phyloP scores from a whole-genome alignment of 768 basidiomycete species.

The Trametes maxima region DNA sequence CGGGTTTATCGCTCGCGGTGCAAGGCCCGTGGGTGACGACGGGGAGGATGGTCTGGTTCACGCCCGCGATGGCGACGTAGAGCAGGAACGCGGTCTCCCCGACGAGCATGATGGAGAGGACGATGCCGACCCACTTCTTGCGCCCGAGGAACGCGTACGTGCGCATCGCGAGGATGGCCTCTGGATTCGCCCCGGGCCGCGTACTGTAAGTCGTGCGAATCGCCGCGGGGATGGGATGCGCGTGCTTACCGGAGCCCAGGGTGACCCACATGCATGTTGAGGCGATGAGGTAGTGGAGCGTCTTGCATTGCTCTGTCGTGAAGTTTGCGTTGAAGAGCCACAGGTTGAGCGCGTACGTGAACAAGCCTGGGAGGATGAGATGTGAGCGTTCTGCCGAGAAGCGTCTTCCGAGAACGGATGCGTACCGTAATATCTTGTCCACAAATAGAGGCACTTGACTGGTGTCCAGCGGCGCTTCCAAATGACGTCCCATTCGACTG shows the following conservation, averaged over 20 bases:
- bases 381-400: not conserved
- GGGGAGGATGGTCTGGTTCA: slow-evolving; percentile 13
- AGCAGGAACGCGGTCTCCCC: slow-evolving; percentile 10
- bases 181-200: not conserved
- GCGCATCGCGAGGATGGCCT: slow-evolving; percentile 15
- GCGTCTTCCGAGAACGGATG: not conserved
- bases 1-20: slow-evolving; percentile 8
- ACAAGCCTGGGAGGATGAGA: not conserved
- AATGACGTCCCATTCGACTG: slow-evolving; percentile 12
- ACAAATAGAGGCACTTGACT: slow-evolving; percentile 9
- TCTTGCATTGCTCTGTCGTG: slow-evolving; percentile 3
- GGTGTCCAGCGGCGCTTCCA: slow-evolving; percentile 11
- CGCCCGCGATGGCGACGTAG: slow-evolving; percentile 11
- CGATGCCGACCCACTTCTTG: not conserved
- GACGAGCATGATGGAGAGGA: slow-evolving; percentile 4
- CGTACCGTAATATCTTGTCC: slow-evolving; percentile 17
- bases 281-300: slow-evolving; percentile 12
- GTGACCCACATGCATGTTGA: slow-evolving; percentile 17
- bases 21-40: slow-evolving; percentile 10
- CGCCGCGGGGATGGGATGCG: not conserved
- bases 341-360: slow-evolving; percentile 4
- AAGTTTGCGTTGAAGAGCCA: slow-evolving; percentile 17
- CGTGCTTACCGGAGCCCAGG: slow-evolving; percentile 5
- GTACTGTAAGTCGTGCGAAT: not conserved
- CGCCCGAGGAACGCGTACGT: slow-evolving; percentile 13